Evolutionary conservation across 305 asterid species (phyloP).

Genomic region (Coffea humblotiana): DNA sequence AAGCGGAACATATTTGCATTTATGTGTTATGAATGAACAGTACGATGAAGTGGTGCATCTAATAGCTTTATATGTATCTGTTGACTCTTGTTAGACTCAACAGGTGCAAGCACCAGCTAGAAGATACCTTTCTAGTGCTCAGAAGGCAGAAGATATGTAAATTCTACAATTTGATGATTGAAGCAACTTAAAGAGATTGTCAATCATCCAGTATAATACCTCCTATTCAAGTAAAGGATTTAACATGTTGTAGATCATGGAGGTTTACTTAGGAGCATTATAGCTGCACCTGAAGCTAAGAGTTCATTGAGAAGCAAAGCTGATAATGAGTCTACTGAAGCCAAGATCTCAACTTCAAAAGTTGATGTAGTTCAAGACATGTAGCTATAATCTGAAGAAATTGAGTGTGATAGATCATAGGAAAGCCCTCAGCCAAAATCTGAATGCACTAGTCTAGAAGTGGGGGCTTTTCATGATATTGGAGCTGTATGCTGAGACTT

Average conservation of each 20-base stretch:
- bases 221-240: not conserved
- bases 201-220: not conserved
- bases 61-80: not conserved
- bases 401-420: slow-evolving; percentile 19
- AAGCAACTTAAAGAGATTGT: not conserved
- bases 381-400: slow-evolving; percentile 11
- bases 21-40: not conserved
- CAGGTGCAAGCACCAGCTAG: slow-evolving; percentile 19
- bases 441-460: slow-evolving; percentile 23
- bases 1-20: not conserved
- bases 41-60: not conserved
- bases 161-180: not conserved
- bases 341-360: slow-evolving; percentile 6
- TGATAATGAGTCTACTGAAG: slow-evolving; percentile 3
- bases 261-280: slow-evolving; percentile 19
- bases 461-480: not conserved
- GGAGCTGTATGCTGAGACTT: slow-evolving; percentile 14
- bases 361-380: not conserved
- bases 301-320: slow-evolving; percentile 15
- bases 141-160: slow-evolving; percentile 35
- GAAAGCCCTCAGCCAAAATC: slow-evolving; percentile 18
- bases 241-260: slow-evolving; percentile 35
- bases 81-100: slow-evolving; percentile 21
- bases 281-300: slow-evolving; percentile 25
- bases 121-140: slow-evolving; percentile 23